Conservation (phyloP, 2,329 filamentous ascomycete genomes). For the Hypocreales sp. region DNA sequence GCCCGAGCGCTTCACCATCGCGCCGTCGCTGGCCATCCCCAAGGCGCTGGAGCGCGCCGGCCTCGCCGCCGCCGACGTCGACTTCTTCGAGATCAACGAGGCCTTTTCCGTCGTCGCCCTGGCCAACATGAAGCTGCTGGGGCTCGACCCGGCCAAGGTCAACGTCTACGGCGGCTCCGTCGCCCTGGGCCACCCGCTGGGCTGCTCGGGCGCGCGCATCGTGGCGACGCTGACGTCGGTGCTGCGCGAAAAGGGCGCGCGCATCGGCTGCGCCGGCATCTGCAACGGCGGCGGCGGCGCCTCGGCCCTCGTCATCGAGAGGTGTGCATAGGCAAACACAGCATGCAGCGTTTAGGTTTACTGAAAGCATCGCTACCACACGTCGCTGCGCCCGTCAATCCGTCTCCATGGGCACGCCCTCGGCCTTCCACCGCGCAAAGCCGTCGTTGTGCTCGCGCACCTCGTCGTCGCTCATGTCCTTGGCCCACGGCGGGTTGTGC, state of each 20-base stretch:
- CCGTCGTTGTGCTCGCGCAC: conserved; percentile 60
- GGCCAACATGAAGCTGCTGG: conserved; percentile 87
- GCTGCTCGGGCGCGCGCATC: conserved; percentile 87
- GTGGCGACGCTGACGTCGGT: conserved; percentile 81
- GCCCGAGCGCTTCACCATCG: conserved; percentile 90
- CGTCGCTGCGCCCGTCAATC: too few species aligned
- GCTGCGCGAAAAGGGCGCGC: conserved; percentile 77
- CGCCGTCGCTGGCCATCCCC: conserved; percentile 84
- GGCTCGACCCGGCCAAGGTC: conserved; percentile 67
- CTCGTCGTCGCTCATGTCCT: conserved; percentile 63
- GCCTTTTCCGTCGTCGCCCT: conserved; percentile 94
- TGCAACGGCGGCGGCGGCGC: conserved; percentile 97
- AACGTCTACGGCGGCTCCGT: conserved; percentile 93
- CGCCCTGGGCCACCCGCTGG: conserved; percentile 87
- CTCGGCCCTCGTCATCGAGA: conserved; percentile 84
- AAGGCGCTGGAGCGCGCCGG: conserved; percentile 95
- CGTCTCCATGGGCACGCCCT: too few species aligned
- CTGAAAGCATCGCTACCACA: conserved; percentile 21
- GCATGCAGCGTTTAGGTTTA: too few species aligned
- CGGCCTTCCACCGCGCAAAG: conserved; percentile 36
- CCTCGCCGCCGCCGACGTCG: conserved; percentile 59
- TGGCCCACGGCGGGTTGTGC: conserved; percentile 65
- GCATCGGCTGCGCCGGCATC: conserved; percentile 87
- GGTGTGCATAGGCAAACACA: too few species aligned
- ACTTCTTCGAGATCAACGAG: conserved; percentile 98